Evolutionary conservation across 1,284 basidiomycete genomes (phyloP).

Genomic region (Naganishia albida): DNA sequence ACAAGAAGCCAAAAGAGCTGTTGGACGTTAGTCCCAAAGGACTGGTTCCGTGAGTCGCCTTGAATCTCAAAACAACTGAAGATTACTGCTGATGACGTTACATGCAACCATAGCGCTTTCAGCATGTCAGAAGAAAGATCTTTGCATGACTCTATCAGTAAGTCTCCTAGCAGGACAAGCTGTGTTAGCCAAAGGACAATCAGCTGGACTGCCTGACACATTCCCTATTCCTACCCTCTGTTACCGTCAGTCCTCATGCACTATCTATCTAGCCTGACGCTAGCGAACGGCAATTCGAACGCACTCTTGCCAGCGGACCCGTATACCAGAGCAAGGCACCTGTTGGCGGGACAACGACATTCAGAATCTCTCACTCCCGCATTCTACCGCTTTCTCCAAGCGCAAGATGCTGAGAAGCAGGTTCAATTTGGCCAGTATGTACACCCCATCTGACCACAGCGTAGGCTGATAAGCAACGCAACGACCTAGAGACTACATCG

Average conservation of each 20-base stretch:
- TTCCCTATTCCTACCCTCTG: no score
- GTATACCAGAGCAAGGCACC: conserved; percentile 67
- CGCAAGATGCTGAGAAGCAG: conserved; percentile 65
- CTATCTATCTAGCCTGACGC: conserved; percentile 51
- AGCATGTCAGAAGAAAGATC: conserved; percentile 8
- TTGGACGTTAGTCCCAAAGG: conserved; percentile 76
- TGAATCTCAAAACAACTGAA: conserved; percentile 31
- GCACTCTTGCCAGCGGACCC: conserved; percentile 56
- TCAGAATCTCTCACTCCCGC: conserved; percentile 65
- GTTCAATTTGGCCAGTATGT: conserved; percentile 57
- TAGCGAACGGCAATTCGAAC: conserved; percentile 57
- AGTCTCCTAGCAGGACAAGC: no score
- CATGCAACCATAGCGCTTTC: background rate
- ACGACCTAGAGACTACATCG: conserved; percentile 57
- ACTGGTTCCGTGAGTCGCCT: conserved; percentile 65
- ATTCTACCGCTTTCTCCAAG: conserved; percentile 76
- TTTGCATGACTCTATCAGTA: conserved; percentile 23
- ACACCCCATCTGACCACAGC: no score
- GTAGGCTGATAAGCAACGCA: background rate
- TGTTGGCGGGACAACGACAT: conserved; percentile 69
- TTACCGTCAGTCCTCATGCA: conserved; percentile 24
- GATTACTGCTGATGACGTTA: background rate
- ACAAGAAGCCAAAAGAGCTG: conserved; percentile 75
- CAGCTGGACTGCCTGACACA: no score
- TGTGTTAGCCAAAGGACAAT: no score